Evolutionary conservation across 768 basidiomycete species (phyloP).

Genomic region (Erythrobasidium yunnanense): DNA sequence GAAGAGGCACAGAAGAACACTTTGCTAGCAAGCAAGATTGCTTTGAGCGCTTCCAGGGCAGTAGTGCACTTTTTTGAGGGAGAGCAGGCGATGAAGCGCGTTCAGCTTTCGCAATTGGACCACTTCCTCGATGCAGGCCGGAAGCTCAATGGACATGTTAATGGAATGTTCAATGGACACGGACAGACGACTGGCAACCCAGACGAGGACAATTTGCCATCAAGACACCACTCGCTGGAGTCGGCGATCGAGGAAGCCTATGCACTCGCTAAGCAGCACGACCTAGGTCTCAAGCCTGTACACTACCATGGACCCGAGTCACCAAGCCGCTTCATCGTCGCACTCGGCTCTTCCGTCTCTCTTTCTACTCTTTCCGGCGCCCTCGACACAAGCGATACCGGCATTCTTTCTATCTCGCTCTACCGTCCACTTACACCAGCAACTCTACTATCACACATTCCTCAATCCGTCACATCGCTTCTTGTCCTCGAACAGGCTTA

Average conservation of each 20-base stretch:
- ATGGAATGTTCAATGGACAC: constrained; percentile 30
- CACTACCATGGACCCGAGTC: constrained; percentile 51
- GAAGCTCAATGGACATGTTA: constrained; percentile 38
- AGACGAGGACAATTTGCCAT: constrained; percentile 7
- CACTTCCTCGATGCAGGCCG: constrained; percentile 4
- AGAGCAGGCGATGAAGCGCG: constrained; percentile 38
- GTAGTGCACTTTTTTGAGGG: constrained; percentile 71
- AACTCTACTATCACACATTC: constrained; percentile 53
- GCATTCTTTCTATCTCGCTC: constrained; percentile 48
- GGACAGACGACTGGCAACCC: constrained; percentile 10
- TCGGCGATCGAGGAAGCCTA: constrained; percentile 48
- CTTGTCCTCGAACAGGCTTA: constrained; percentile 72
- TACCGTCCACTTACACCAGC: constrained; percentile 58
- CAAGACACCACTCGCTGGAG: constrained; percentile 31
- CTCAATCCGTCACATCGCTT: constrained; percentile 55
- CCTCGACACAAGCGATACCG: constrained; percentile 36
- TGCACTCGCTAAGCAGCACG: constrained; percentile 57
- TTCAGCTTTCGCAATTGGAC: constrained; percentile 39
- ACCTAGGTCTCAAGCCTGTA: constrained; percentile 52
- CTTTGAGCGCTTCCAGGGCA: constrained; percentile 56
- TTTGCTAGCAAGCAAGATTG: constrained; percentile 69
- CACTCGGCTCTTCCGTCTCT: constrained; percentile 51
- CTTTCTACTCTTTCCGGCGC: constrained; percentile 51
- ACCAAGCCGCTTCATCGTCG: constrained; percentile 60
- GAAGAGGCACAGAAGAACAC: constrained; percentile 86